A percentile compares a stretch with the other conserved stretches of the same genome.
Evolutionary conservation across 2,329 filamentous ascomycete genomes (phyloP).

Genomic region (Albophoma yamanashiensis): DNA sequence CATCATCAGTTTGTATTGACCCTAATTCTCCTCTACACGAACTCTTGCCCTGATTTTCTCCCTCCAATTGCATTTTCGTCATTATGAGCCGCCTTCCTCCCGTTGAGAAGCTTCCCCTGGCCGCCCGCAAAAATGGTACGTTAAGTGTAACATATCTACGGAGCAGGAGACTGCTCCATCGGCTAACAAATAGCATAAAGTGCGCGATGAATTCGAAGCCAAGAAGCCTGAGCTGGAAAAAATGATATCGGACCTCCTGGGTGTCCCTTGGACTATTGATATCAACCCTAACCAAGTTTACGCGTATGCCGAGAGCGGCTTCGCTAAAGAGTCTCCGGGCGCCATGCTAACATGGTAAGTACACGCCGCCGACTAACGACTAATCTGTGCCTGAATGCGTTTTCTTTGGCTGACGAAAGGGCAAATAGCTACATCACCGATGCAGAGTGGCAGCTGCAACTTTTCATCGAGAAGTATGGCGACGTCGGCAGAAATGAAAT

Average conservation of each 20-base stretch:
- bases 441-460: constrained; percentile 28
- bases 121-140: constrained; percentile 40
- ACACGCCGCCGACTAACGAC: too few species aligned
- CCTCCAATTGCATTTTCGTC: background rate
- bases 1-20: background rate
- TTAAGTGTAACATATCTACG: background rate
- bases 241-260: constrained; percentile 32
- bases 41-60: too few species aligned
- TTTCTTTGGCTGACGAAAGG: background rate
- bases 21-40: too few species aligned
- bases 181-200: constrained; percentile 14
- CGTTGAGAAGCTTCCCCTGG: constrained; percentile 39
- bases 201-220: constrained; percentile 41
- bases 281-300: constrained; percentile 35
- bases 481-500: constrained; percentile 32
- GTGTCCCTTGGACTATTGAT: constrained; percentile 38
- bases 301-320: constrained; percentile 33
- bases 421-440: constrained; percentile 30
- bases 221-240: constrained; percentile 33
- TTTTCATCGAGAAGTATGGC: constrained; percentile 25
- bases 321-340: constrained; percentile 30
- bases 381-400: too few species aligned
- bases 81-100: constrained; percentile 27
- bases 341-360: constrained; percentile 31
- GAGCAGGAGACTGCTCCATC: too few species aligned